phyloP scores from a whole-genome alignment of 176 grass and related monocot species.

The Aegilops bicornis region DNA sequence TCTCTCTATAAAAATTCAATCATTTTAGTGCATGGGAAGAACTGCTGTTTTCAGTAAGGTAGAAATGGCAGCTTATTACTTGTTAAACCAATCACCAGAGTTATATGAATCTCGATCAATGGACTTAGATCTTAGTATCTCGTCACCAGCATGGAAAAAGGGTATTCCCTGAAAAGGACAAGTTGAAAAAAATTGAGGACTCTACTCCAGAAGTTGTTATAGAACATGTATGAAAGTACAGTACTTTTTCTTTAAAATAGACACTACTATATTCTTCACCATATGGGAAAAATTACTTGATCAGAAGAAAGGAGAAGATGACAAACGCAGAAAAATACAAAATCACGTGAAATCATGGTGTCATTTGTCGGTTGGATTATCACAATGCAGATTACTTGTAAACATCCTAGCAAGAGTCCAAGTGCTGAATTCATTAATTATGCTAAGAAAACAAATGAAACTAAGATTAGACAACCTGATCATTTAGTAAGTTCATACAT shows the following conservation, averaged over 20 bases:
- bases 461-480: not conserved
- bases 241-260: not conserved
- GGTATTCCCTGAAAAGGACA: conserved; percentile 77
- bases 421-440: not conserved
- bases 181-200: not conserved
- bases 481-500: not conserved
- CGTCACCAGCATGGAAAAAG: conserved; percentile 96
- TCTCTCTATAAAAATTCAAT: not conserved
- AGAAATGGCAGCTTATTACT: conserved; percentile 41
- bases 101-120: conserved; percentile 96
- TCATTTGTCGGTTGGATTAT: not conserved
- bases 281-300: not conserved
- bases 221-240: not conserved
- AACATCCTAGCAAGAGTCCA: not conserved
- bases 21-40: conserved; percentile 1
- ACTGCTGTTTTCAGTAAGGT: conserved; percentile 4
- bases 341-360: not conserved
- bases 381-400: not conserved
- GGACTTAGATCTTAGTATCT: conserved; percentile 89
- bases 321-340: conserved; percentile 1
- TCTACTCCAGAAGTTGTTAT: not conserved
- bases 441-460: not conserved
- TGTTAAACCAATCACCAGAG: conserved; percentile 99
- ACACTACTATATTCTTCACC: not conserved
- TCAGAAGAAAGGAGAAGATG: not conserved